phyloP scores from a whole-genome alignment of 176 grass and related monocot species.

The Saccharum spontaneum region DNA sequence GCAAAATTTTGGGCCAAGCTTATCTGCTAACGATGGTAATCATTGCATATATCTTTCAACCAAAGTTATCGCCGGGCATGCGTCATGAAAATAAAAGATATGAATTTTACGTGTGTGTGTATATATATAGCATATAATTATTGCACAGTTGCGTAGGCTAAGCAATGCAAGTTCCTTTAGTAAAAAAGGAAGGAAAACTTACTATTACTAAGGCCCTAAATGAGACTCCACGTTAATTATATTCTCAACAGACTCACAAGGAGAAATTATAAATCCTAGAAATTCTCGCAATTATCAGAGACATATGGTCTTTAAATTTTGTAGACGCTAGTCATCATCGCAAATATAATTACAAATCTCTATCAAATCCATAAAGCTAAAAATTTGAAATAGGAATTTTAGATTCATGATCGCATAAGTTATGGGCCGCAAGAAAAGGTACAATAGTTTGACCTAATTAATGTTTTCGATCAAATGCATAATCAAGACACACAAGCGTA shows the following conservation, averaged over 20 bases:
- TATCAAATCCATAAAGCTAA: background rate
- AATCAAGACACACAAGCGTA: too few species aligned
- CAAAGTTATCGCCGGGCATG: constrained; percentile 14
- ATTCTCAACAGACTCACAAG: background rate
- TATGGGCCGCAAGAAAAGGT: too few species aligned
- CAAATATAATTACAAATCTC: background rate
- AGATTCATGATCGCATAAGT: too few species aligned
- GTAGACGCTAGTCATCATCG: background rate
- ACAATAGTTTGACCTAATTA: too few species aligned
- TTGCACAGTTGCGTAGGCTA: too few species aligned
- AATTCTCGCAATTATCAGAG: too few species aligned
- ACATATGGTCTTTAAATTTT: background rate
- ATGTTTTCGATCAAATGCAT: too few species aligned
- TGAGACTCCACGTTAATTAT: background rate
- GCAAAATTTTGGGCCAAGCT: constrained; percentile 20
- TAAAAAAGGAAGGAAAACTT: background rate
- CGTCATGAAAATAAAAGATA: background rate
- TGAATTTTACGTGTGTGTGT: background rate
- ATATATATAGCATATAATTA: background rate
- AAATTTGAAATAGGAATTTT: too few species aligned
- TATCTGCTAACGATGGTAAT: constrained; percentile 46
- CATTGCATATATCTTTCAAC: constrained; percentile 11
- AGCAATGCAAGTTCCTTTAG: background rate
- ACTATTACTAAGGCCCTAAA: background rate
- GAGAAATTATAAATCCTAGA: background rate